Conservation (phyloP, 2,329 filamentous ascomycete species). For the Didymella arachidicola region DNA sequence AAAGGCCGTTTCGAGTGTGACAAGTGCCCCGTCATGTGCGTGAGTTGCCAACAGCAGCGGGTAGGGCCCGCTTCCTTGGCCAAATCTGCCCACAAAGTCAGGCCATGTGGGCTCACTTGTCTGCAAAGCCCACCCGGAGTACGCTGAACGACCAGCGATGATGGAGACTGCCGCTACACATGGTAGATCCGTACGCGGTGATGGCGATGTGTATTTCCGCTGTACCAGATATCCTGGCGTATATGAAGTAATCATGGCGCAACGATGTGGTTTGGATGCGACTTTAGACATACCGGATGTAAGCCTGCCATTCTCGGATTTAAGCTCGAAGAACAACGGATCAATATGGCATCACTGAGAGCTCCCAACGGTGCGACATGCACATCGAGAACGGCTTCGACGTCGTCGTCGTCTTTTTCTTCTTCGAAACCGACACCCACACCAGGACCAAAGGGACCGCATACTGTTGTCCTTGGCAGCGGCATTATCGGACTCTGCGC, state of each 20-base stretch:
- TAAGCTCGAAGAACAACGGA: neutral
- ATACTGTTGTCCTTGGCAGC: constrained; percentile 53
- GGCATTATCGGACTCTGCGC: constrained; percentile 57
- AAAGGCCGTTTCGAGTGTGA: constrained; percentile 11
- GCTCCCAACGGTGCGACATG: neutral
- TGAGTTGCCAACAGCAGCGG: neutral
- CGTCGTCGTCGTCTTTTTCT: neutral
- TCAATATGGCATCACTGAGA: neutral
- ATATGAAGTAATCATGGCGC: neutral
- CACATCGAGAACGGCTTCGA: neutral
- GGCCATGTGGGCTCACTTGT: constrained; percentile 20
- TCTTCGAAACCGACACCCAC: neutral
- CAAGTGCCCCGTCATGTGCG: constrained; percentile 1
- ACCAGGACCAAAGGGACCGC: neutral
- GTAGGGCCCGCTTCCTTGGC: neutral
- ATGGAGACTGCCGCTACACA: neutral
- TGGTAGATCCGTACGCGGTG: neutral
- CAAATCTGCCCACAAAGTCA: constrained; percentile 3
- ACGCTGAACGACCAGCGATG: neutral
- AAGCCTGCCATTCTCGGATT: neutral
- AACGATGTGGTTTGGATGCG: neutral
- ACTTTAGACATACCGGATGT: neutral
- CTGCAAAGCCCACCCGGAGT: neutral
- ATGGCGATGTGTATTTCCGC: constrained; percentile 2
- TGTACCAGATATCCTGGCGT: neutral